Evolutionary conservation across 202 grass and related monocot genomes (phyloP).

Genomic region (Setaria viridis): DNA sequence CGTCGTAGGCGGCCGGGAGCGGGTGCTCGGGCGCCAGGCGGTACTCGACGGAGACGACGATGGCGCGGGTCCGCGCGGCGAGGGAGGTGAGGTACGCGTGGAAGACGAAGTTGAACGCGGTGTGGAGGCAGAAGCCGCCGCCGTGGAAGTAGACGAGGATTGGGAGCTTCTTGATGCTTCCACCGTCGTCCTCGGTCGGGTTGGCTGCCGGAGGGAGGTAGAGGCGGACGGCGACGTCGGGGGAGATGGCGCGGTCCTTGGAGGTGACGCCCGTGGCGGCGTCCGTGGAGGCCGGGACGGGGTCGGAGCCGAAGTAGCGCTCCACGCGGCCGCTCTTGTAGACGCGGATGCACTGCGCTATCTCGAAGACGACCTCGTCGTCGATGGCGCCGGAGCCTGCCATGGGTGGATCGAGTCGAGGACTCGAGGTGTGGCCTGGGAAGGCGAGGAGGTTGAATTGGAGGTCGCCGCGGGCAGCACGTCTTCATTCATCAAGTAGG

Average conservation of each 20-base stretch:
- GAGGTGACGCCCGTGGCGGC: conserved; percentile 55
- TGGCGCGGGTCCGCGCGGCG: conserved; percentile 48
- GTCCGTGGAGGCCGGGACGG: conserved; percentile 53
- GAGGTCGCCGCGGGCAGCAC: background rate
- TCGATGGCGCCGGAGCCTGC: conserved; percentile 41
- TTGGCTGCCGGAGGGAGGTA: conserved; percentile 56
- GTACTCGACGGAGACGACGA: conserved; percentile 74
- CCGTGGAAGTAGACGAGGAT: conserved; percentile 78
- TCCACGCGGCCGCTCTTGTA: conserved; percentile 72
- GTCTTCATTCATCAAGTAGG: background rate
- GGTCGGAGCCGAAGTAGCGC: conserved; percentile 69
- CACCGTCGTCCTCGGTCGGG: background rate
- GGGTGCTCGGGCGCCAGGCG: conserved; percentile 82
- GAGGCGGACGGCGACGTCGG: conserved; percentile 53
- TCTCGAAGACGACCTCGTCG: conserved; percentile 48
- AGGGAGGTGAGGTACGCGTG: conserved; percentile 67
- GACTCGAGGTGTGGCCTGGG: background rate
- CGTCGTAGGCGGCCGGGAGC: conserved; percentile 61
- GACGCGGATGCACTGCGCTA: conserved; percentile 56
- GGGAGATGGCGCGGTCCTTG: conserved; percentile 52
- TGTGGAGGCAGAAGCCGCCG: conserved; percentile 64
- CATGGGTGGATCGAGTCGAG: background rate
- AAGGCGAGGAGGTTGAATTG: background rate
- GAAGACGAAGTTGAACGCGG: conserved; percentile 61
- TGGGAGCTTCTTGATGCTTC: conserved; percentile 35